A percentile compares a stretch with the other conserved stretches of the same genome.
Conservation (phyloP, 495 filamentous ascomycete genomes). For the Choiromyces venosus region DNA sequence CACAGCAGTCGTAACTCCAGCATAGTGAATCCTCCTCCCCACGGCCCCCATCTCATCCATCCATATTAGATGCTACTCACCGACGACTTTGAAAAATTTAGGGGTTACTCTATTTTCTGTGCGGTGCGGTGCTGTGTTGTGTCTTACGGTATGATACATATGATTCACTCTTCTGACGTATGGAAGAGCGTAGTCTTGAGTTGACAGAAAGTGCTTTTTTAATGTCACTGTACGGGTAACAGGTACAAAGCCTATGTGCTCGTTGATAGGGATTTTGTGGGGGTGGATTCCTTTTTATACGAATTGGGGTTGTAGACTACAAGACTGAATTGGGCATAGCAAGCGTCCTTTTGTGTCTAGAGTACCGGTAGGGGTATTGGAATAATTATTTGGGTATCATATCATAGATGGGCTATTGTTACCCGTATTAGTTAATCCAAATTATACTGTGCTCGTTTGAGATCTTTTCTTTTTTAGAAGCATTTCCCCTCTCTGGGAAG, state of each 20-base stretch:
- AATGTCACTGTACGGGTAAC: background rate
- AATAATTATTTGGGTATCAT: background rate
- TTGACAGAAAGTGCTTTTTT: background rate
- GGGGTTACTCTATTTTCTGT: background rate
- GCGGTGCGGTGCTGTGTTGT: background rate
- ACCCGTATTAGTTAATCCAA: background rate
- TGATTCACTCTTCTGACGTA: background rate
- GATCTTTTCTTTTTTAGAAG: background rate
- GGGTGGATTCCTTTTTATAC: background rate
- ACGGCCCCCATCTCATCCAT: background rate
- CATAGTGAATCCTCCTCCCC: background rate
- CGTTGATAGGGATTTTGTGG: background rate
- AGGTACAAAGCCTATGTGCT: background rate
- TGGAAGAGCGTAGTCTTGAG: background rate
- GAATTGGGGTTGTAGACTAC: background rate
- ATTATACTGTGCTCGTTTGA: background rate
- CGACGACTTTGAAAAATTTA: background rate
- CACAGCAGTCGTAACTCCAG: background rate
- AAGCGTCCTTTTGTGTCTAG: background rate
- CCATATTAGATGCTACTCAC: background rate
- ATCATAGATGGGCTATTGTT: background rate
- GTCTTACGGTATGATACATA: background rate
- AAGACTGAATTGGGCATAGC: background rate
- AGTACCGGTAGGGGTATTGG: background rate
- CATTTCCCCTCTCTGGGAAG: background rate